Percentiles rank a stretch among this genome's conserved stretches.
phyloP scores from a whole-genome alignment of 2,329 filamentous ascomycete species.

The Pseudogymnoascus sp. region DNA sequence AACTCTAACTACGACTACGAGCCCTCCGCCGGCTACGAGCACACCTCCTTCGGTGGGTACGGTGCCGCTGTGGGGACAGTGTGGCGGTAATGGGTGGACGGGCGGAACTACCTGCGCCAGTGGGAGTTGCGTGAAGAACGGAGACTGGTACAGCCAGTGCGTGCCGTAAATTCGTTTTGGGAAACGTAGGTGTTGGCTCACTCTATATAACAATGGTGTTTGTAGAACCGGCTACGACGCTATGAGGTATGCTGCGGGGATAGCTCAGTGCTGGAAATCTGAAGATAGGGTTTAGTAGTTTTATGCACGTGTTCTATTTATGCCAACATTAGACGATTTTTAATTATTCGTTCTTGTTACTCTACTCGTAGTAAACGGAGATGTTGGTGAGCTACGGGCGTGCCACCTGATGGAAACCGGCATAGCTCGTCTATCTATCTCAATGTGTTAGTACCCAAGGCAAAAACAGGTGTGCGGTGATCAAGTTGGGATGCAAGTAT shows the following conservation, averaged over 20 bases:
- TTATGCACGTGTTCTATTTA: too few relatives aligned
- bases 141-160: constrained; percentile 12
- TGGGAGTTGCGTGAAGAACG: constrained; percentile 11
- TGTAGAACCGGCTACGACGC: neutral
- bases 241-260: neutral
- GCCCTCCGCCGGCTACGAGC: constrained; percentile 11
- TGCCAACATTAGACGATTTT: too few relatives aligned
- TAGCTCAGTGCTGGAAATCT: too few relatives aligned
- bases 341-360: too few relatives aligned
- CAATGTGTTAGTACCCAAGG: too few relatives aligned
- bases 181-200: neutral
- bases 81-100: constrained; percentile 11
- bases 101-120: constrained; percentile 13
- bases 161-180: neutral
- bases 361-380: too few relatives aligned
- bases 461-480: too few relatives aligned
- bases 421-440: too few relatives aligned
- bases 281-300: too few relatives aligned
- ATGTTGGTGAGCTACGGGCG: too few relatives aligned
- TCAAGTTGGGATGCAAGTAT: too few relatives aligned
- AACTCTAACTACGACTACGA: constrained; percentile 8
- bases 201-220: neutral
- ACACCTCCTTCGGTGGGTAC: constrained; percentile 7
- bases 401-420: too few relatives aligned
- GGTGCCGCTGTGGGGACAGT: constrained; percentile 8